These are phyloP conservation scores for Datisca glomerata DNA, from an alignment of 306 rosid genomes.

Conservation along the genomic window DNA sequence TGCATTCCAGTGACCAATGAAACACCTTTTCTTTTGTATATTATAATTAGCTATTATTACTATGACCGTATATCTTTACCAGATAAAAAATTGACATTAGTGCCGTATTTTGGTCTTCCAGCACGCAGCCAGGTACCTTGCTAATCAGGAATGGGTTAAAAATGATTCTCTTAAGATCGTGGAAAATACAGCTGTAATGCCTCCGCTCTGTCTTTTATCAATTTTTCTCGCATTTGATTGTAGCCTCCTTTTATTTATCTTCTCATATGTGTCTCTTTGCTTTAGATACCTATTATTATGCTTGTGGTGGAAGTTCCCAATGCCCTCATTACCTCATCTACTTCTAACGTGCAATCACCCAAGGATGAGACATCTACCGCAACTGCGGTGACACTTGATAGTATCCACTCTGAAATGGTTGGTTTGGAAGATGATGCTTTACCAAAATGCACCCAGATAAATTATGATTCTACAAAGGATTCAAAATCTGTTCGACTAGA, in stretches of 20 bases:
- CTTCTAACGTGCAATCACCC: conserved; percentile 61
- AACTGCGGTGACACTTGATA: conserved; percentile 33
- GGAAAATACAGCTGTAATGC: conserved; percentile 92
- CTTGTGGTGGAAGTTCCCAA: conserved; percentile 92
- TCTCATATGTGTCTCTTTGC: conserved; percentile 18
- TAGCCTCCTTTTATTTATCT: conserved; percentile 8
- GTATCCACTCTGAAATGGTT: conserved; percentile 29
- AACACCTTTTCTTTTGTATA: too few species aligned
- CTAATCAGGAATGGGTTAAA: conserved; percentile 94
- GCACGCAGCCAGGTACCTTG: conserved; percentile 99
- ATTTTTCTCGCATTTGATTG: conserved; percentile 6
- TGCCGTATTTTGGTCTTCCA: conserved; percentile 34
- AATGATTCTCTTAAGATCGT: conserved; percentile 81
- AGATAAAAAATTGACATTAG: too few species aligned
- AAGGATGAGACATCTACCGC: conserved; percentile 42
- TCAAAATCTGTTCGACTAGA: conserved; percentile 78
- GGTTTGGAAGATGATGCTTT: conserved; percentile 44
- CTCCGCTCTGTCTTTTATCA: conserved; percentile 12
- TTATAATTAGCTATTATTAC: too few species aligned
- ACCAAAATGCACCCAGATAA: conserved; percentile 40
- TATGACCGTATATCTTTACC: too few species aligned
- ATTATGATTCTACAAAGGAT: conserved; percentile 27
- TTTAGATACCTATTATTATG: conserved; percentile 90
- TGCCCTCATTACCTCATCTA: conserved; percentile 44
- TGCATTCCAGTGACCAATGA: too few species aligned